These are phyloP conservation scores for Phytopythium chamaehyphon DNA, from an alignment of 352 stramenopile species.

Conservation along the genomic window DNA sequence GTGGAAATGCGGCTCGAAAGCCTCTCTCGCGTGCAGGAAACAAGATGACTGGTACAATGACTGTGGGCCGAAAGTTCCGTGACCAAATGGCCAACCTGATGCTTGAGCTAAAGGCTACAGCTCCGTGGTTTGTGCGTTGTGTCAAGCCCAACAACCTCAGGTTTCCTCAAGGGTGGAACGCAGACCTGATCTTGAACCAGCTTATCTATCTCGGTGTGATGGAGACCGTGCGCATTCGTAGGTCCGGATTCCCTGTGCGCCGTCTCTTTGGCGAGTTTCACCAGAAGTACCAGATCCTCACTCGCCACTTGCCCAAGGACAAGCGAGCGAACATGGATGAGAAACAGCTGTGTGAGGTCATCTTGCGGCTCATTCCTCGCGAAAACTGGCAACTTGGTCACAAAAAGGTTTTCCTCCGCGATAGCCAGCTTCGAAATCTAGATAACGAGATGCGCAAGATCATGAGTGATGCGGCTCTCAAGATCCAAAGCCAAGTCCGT, in stretches of 20 bases:
- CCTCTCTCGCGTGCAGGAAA: constrained; percentile 74
- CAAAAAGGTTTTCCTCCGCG: constrained; percentile 87
- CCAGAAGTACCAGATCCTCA: constrained; percentile 87
- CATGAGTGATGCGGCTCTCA: constrained; percentile 66
- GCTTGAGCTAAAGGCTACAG: constrained; percentile 75
- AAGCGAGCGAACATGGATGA: constrained; percentile 53
- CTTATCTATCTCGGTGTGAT: constrained; percentile 89
- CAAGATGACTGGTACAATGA: constrained; percentile 90
- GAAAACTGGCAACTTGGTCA: constrained; percentile 88
- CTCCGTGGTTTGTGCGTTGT: constrained; percentile 89
- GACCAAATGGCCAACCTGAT: constrained; percentile 88
- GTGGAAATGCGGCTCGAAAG: constrained; percentile 45
- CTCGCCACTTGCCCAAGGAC: constrained; percentile 54
- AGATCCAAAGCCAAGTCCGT: constrained; percentile 76
- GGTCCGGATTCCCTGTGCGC: constrained; percentile 83
- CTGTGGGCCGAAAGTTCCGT: constrained; percentile 87
- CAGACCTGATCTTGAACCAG: constrained; percentile 83
- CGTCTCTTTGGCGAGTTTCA: constrained; percentile 84
- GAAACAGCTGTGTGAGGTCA: constrained; percentile 82
- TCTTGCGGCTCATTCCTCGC: constrained; percentile 69
- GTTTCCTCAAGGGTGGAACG: constrained; percentile 85
- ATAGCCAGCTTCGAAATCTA: constrained; percentile 76
- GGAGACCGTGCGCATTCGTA: constrained; percentile 88
- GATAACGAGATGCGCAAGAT: constrained; percentile 87
- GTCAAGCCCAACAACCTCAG: constrained; percentile 92